A percentile compares a stretch with the other conserved stretches of the same genome.
Evolutionary conservation across 225 moss, liverwort and hornwort genomes (phyloP).

Genomic region (Asterella californica): DNA sequence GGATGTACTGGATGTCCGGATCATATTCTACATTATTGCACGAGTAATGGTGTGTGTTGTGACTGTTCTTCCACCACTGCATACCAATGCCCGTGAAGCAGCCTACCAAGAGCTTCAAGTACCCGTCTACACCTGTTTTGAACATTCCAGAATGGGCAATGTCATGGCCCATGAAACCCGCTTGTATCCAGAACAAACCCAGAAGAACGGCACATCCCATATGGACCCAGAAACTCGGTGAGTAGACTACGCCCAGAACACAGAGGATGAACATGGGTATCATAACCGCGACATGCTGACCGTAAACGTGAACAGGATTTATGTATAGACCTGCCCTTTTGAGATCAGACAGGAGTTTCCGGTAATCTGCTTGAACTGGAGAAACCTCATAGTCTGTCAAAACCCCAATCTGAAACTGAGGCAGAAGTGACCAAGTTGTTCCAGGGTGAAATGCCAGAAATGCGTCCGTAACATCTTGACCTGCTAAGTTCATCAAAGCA

Average conservation of each 20-base stretch:
- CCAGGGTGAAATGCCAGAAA: constrained; percentile 94
- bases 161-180: constrained; percentile 92
- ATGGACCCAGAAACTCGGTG: constrained; percentile 66
- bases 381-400: constrained; percentile 76
- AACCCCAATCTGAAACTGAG: constrained; percentile 62
- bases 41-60: constrained; percentile 92
- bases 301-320: constrained; percentile 74
- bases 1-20: constrained; percentile 96
- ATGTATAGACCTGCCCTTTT: constrained; percentile 79
- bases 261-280: constrained; percentile 63
- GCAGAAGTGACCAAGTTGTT: constrained; percentile 64
- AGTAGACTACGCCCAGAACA: constrained; percentile 71
- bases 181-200: constrained; percentile 89
- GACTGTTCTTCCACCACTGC: constrained; percentile 97
- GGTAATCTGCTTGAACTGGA: constrained; percentile 74
- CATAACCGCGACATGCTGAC: constrained; percentile 68
- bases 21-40: constrained; percentile 95
- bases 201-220: constrained; percentile 65
- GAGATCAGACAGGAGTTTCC: constrained; percentile 69
- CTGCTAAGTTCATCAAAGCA: constrained; percentile 79
- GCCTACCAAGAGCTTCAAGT: constrained; percentile 70
- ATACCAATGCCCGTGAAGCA: constrained; percentile 90
- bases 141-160: constrained; percentile 90
- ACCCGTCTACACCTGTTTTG: constrained; percentile 55
- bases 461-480: constrained; percentile 97